phyloP scores from a whole-genome alignment of 805 yeast genomes.

The Kodamaea kaohsiungensis region DNA sequence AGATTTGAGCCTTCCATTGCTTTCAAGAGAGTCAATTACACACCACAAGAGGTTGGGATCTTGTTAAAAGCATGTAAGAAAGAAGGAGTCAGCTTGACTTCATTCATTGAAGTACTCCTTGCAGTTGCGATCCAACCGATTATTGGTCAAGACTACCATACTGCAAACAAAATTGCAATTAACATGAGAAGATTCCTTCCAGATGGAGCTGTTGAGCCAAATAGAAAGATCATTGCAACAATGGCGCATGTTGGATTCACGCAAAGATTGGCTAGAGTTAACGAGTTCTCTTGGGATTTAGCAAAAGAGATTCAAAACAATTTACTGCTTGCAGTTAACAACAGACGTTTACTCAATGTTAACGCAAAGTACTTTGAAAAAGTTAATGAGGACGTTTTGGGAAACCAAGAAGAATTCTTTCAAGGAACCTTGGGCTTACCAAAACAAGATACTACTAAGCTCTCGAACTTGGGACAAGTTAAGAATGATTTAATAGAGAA shows the following conservation, averaged over 20 bases:
- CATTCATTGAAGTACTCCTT: slow-evolving; percentile 28
- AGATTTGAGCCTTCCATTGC: slow-evolving; percentile 18
- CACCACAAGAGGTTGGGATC: slow-evolving; percentile 21
- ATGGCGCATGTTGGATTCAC: slow-evolving; percentile 35
- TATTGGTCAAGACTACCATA: slow-evolving; percentile 24
- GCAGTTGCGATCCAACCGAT: slow-evolving; percentile 30
- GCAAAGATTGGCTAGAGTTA: slow-evolving; percentile 29
- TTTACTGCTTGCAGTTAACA: slow-evolving; percentile 15
- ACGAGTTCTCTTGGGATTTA: slow-evolving; percentile 34
- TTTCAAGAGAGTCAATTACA: slow-evolving; percentile 28
- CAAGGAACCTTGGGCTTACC: slow-evolving; percentile 20
- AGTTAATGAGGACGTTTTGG: slow-evolving; percentile 11
- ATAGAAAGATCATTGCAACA: slow-evolving; percentile 29
- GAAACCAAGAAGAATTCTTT: slow-evolving; percentile 24
- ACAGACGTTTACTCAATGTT: slow-evolving; percentile 25
- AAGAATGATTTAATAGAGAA: slow-evolving; percentile 1
- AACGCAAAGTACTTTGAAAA: slow-evolving; percentile 19
- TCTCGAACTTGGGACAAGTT: slow-evolving; percentile 6
- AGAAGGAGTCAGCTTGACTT: slow-evolving; percentile 32
- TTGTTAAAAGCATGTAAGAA: slow-evolving; percentile 30
- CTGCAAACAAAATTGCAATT: slow-evolving; percentile 30
- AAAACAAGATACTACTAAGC: slow-evolving; percentile 32
- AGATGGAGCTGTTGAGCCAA: slow-evolving; percentile 14
- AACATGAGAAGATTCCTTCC: slow-evolving; percentile 30
- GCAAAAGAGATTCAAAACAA: slow-evolving; percentile 19